Percentiles rank a stretch among this genome's conserved stretches.
Evolutionary conservation across 495 filamentous ascomycete genomes (phyloP).

Genomic region (Xeromyces bisporus): DNA sequence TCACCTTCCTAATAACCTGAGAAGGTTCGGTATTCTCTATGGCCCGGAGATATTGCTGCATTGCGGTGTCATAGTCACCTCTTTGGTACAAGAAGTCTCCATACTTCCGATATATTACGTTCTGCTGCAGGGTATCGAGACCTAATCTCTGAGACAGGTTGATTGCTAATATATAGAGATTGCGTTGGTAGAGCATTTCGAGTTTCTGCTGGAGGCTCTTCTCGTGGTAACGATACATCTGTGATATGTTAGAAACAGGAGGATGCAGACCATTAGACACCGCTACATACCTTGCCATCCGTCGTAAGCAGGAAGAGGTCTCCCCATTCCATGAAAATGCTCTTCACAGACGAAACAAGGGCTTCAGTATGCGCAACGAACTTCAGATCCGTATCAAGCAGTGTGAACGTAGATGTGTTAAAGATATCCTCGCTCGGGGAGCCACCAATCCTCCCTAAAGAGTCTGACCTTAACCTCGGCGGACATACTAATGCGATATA

Average conservation of each 20-base stretch:
- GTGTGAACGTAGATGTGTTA: slow-evolving; percentile 66
- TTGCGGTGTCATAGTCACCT: slow-evolving; percentile 86
- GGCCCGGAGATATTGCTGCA: slow-evolving; percentile 94
- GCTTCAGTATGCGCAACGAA: slow-evolving; percentile 83
- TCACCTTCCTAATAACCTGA: slow-evolving; percentile 78
- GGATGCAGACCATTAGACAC: neutral
- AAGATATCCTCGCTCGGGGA: slow-evolving; percentile 56
- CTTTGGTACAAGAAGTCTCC: slow-evolving; percentile 94
- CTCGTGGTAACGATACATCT: slow-evolving; percentile 84
- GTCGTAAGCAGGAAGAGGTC: slow-evolving; percentile 74
- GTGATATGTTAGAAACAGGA: slow-evolving; percentile 4
- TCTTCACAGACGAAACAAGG: slow-evolving; percentile 58
- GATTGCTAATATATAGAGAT: slow-evolving; percentile 81
- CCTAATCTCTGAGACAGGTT: slow-evolving; percentile 83
- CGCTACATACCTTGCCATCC: slow-evolving; percentile 60
- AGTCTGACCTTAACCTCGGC: slow-evolving; percentile 41
- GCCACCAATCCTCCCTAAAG: slow-evolving; percentile 47
- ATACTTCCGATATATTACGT: slow-evolving; percentile 82
- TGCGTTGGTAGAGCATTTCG: slow-evolving; percentile 85
- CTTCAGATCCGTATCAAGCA: slow-evolving; percentile 79
- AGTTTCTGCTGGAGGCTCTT: slow-evolving; percentile 80
- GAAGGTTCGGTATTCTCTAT: slow-evolving; percentile 92
- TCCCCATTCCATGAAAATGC: slow-evolving; percentile 75
- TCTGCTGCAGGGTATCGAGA: slow-evolving; percentile 60
- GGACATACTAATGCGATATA: slow-evolving; percentile 85